These are phyloP conservation scores for Pichia pseudocactophila DNA, from an alignment of 805 yeast species.

Conservation along the genomic window DNA sequence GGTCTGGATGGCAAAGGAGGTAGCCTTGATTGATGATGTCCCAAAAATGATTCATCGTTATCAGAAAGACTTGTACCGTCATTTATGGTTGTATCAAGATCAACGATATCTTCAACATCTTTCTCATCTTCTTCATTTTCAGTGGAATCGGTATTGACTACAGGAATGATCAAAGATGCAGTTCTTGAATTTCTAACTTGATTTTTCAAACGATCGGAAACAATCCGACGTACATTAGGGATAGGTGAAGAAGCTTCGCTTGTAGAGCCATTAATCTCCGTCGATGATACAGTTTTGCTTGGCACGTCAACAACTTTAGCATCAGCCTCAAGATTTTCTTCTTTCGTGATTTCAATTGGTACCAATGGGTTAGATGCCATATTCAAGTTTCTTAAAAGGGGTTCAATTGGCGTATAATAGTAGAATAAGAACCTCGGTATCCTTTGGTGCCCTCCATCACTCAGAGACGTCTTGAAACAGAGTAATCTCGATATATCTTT, in stretches of 20 bases:
- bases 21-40: no score
- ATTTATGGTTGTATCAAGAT: neutral
- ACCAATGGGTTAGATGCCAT: constrained; percentile 5
- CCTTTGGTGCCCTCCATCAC: no score
- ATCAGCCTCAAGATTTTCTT: neutral
- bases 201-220: neutral
- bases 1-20: neutral
- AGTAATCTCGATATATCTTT: no score
- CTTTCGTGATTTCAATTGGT: neutral
- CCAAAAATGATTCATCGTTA: neutral
- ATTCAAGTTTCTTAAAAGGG: no score
- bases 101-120: neutral
- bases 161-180: constrained; percentile 1
- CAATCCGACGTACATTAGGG: constrained; percentile 1
- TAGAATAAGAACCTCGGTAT: no score
- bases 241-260: neutral
- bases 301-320: neutral
- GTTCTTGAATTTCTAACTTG: constrained; percentile 5
- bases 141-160: neutral
- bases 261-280: no score
- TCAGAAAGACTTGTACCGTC: no score
- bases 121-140: neutral
- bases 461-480: no score
- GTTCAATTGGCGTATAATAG: no score
- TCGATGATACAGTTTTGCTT: neutral